Evolutionary conservation across 2,329 filamentous ascomycete genomes (phyloP), one percentile per base, ranked within the genome.

Genomic region (Exophiala alcalophila): DNA sequence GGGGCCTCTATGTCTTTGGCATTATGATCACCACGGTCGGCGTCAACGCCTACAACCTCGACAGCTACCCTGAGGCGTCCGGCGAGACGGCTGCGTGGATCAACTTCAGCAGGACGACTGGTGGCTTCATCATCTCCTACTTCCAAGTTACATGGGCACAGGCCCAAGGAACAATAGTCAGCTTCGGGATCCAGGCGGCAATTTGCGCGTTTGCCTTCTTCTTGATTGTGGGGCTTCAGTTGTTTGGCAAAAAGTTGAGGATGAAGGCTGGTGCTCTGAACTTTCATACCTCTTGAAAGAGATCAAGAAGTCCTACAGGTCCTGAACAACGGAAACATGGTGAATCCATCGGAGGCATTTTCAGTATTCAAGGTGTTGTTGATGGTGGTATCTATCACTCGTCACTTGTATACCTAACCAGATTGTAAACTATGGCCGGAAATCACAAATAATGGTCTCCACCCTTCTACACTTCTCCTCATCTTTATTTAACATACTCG

Each of bases 11-110:
- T 45, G 69, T 14, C 70, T 73, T 29, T 3, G 26, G 26, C 26
- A 15, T 15, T 15, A 29, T 29, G 26, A 29, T 12, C 3, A n/a
- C n/a, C n/a, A n/a, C n/a, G n/a, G n/a, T n/a, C n/a, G 72, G 70
- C 1, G 59, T 77, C 19, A 72, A 67, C 44, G 69, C 71, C 5
- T 79, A 78, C 54, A 65, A 67, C 19, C 68, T 78, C 5, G 74
- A 78, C 59, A 65, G 64, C 49, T 79, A 78, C 57, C 75, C 75
- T 0, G 69, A 77, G 56, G 73, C 70, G 2, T 69, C 67, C n/a
- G 74, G 73, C 3, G 74, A 77, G 53, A 73, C 76, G 2, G 68
- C 68, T 5, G 68, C 71, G 0, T 75, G 71, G 70, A 59, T 78
- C 33, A 76, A 76, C 57, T 66, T 72, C 39, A 66, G 65, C 2